Conservation (phyloP, 495 filamentous ascomycete species). For the Penicillium atrosanguineum region DNA sequence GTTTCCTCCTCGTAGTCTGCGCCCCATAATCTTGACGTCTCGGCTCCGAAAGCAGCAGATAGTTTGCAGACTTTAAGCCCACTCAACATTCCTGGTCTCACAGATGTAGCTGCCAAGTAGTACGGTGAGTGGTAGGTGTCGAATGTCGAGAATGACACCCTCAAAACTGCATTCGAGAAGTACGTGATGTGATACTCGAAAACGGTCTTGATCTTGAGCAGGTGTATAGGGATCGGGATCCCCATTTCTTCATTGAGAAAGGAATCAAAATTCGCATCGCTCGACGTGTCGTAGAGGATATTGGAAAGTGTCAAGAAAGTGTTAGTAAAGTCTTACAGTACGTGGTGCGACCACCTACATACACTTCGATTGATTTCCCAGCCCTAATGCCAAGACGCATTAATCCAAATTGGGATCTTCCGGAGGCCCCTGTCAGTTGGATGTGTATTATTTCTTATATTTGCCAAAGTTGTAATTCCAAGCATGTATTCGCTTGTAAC, state of each 20-base stretch:
- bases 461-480: too few species aligned
- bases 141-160: constrained; percentile 12
- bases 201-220: constrained; percentile 26
- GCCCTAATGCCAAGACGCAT: too few species aligned
- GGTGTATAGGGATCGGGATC: constrained; percentile 23
- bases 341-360: too few species aligned
- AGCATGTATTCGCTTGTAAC: too few species aligned
- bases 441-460: too few species aligned
- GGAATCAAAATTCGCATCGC: constrained; percentile 1
- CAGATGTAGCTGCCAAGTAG: constrained; percentile 19
- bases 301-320: not conserved
- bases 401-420: too few species aligned
- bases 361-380: too few species aligned
- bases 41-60: too few species aligned
- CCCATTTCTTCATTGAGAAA: constrained; percentile 19
- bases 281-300: not conserved
- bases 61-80: not conserved
- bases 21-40: too few species aligned
- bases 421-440: too few species aligned
- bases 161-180: constrained; percentile 19
- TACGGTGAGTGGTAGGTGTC: constrained; percentile 23
- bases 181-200: constrained; percentile 15
- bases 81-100: constrained; percentile 7
- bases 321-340: not conserved
- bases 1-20: constrained; percentile 11